Base-by-base conservation (phyloP, 2,329 filamentous ascomycete genomes). In the Calonectria crousiana region DNA sequence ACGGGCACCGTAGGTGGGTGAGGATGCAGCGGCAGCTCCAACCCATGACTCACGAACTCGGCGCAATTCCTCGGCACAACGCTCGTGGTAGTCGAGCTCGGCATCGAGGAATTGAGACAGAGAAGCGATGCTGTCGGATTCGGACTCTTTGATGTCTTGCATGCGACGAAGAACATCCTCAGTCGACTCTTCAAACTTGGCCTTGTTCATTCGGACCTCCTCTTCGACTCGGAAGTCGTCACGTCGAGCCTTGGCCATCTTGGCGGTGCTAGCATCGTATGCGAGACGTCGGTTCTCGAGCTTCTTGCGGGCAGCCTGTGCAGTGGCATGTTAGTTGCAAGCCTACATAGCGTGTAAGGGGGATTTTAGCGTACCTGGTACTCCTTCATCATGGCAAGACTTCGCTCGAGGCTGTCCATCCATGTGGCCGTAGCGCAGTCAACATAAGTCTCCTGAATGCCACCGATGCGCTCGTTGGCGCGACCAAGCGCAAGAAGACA, bases 221-320 rank as follows among this genome's bases (percentile, higher is more conserved):
- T 98, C 96, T 84, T 98, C 97, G 71, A 97, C 90, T 75, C 95
- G 91, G 87, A 97, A 98, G 83, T 98, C 96, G 81, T 98, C 96
- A 81, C 93, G 95, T 87, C 98, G 98, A 30, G 94, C 93, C 85
- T 98, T 98, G 82, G 97, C 93, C 91, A 98, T 93, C 88, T 98
- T 98, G 76, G 92, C 92, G 62, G 95, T 92, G 75, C 94, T 96
- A 41, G 96, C 94, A 83, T 98, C 96, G 84, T 98, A 98, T 76
- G 95, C 95, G 72, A 98, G 89, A 74, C 96, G 92, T 73, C 96
- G 93, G 81, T 89, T 94, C 84, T 98, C 97, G 77, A 98, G 93
- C 91, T 98, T 98, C 91, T 97, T 98, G 82, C 96, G 94, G 66
- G 96, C 92, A 77, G 91, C 56, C 68, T 70, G 18, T 11, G 6